Base-by-base conservation (phyloP, 2,329 filamentous ascomycete genomes). In the Fusarium incarnatum region DNA sequence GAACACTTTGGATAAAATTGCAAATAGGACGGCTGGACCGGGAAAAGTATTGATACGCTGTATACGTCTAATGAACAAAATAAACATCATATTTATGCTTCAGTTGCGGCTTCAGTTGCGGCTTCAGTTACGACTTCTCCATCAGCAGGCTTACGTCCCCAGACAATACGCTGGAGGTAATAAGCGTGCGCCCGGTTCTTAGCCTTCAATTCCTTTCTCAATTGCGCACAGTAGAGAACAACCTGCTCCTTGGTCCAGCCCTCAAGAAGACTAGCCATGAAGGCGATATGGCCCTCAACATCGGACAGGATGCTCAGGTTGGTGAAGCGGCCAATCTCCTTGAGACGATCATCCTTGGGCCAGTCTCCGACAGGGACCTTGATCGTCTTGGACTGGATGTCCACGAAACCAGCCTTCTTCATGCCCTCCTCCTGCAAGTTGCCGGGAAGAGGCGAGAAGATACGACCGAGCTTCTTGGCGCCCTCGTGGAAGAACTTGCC, bases 161-260 rank as follows among this genome's bases (percentile, higher is more conserved):
- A 79, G 2, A 77, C 76, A 6, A 71, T 70, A n/a, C 74, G 71
- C 37, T 78, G 66, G 11, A 68, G 63, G 59, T 78, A 78, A 42
- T 77, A 79, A 0, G 74, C 66, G 47, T 79, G 77, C 9, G 70
- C 44, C 4, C 68, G 45, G 42, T 72, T 75, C n/a, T 60, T 71
- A 3, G 69, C 55, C 23, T 68, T 70, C 10, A 78, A 60, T 49
- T 79, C 78, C 20, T 76, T 75, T 20, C 76, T 76, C 13, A 81
- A 68, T 32, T 79, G 74, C 2, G 75, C 72, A 9, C 79, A 76
- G 49, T 79, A 81, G 8, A 77, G 64, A 4, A 75, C 56, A 3
- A 80, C 75, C 57, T 82, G 75, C 18, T 78, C 73, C 10, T 64
- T 67, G 1, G 72, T 68, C 80, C 80, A 82, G 0, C 78, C 78